Evolutionary conservation across 2,329 filamentous ascomycete genomes (phyloP).

Genomic region (Cordyceps cicadae): DNA sequence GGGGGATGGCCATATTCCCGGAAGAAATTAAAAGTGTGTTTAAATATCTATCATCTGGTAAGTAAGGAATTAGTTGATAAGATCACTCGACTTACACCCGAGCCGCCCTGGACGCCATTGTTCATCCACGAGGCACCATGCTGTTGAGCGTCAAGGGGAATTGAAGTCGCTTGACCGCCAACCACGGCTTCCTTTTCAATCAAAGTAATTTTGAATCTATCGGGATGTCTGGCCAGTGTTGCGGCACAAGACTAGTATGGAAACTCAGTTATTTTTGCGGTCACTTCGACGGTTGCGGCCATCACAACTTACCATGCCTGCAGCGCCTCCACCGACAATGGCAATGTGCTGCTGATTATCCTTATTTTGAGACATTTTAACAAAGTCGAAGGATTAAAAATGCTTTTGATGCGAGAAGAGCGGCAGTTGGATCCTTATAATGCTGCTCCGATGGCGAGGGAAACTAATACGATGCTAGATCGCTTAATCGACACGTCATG

Average conservation of each 20-base stretch:
- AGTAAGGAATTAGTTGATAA: background rate
- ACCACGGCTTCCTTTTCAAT: conserved; percentile 51
- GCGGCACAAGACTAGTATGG: conserved; percentile 50
- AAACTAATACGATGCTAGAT: background rate
- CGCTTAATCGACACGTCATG: conserved; percentile 6
- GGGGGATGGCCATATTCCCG: conserved; percentile 46
- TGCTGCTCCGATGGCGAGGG: background rate
- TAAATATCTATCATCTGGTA: conserved; percentile 45
- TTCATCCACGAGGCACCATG: conserved; percentile 54
- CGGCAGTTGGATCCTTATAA: background rate
- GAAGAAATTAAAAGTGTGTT: conserved; percentile 60
- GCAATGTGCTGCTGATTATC: conserved; percentile 39
- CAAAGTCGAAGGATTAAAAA: background rate
- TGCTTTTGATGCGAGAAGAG: background rate
- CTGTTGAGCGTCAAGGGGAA: conserved; percentile 46
- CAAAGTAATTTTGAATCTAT: conserved; percentile 57
- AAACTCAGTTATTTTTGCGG: background rate
- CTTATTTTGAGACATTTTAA: background rate
- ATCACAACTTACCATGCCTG: conserved; percentile 43
- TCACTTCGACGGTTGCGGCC: background rate
- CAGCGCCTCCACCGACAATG: conserved; percentile 54
- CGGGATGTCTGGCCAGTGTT: conserved; percentile 56
- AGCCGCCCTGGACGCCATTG: conserved; percentile 55
- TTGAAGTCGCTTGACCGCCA: conserved; percentile 54
- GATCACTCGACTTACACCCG: conserved; percentile 19